Percentiles rank a stretch among this genome's conserved stretches.
These are phyloP conservation scores for Cystofilobasidium capitatum DNA, from an alignment of 768 basidiomycete genomes.

Conservation along the genomic window DNA sequence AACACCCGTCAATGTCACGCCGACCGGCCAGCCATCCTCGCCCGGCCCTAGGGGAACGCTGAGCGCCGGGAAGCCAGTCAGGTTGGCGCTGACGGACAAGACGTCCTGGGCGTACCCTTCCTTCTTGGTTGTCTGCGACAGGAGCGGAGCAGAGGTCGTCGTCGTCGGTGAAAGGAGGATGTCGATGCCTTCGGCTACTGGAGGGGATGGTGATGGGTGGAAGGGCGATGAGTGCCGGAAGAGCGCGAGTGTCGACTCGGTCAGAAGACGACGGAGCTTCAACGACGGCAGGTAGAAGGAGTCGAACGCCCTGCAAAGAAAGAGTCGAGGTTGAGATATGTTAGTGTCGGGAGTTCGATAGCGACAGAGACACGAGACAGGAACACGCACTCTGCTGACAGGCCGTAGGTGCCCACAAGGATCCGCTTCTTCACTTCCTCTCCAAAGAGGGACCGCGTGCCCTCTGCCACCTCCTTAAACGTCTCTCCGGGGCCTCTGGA, in stretches of 20 bases:
- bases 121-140: slow-evolving; percentile 38
- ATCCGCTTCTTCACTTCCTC: slow-evolving; percentile 76
- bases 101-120: slow-evolving; percentile 77
- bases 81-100: slow-evolving; percentile 79
- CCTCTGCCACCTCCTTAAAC: slow-evolving; percentile 40
- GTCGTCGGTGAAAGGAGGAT: slow-evolving; percentile 77
- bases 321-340: not conserved
- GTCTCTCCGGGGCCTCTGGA: slow-evolving; percentile 7
- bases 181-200: slow-evolving; percentile 49
- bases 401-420: slow-evolving; percentile 77
- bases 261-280: slow-evolving; percentile 60
- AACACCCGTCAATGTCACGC: slow-evolving; percentile 71
- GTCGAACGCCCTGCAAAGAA: slow-evolving; percentile 67
- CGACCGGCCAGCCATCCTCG: slow-evolving; percentile 67
- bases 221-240: slow-evolving; percentile 50
- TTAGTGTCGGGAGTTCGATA: not conserved
- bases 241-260: slow-evolving; percentile 41
- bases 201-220: not conserved
- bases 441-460: slow-evolving; percentile 62
- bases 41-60: slow-evolving; percentile 53
- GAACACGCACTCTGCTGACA: slow-evolving; percentile 79
- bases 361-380: not conserved
- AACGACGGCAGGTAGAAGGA: slow-evolving; percentile 95
- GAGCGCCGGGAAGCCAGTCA: slow-evolving; percentile 78
- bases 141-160: slow-evolving; percentile 67